phyloP scores from a whole-genome alignment of 495 filamentous ascomycete genomes.

The Massariosphaeria phaeospora region DNA sequence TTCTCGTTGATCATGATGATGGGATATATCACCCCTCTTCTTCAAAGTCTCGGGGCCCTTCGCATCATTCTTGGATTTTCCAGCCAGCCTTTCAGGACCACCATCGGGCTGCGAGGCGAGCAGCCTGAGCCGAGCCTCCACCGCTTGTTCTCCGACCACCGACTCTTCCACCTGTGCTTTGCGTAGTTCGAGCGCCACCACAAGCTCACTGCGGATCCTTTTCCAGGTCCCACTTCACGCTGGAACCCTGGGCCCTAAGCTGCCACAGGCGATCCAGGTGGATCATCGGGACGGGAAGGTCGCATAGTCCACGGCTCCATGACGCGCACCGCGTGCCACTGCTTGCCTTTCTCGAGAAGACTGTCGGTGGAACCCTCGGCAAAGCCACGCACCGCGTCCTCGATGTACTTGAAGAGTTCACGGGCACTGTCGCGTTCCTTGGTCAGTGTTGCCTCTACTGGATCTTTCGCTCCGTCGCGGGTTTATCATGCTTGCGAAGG shows the following conservation, averaged over 20 bases:
- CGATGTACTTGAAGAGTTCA: constrained; percentile 70
- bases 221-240: constrained; percentile 52
- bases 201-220: constrained; percentile 66
- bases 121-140: constrained; percentile 31
- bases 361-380: constrained; percentile 69
- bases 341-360: constrained; percentile 54
- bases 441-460: constrained; percentile 59
- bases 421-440: constrained; percentile 68
- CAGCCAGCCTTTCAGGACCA: background rate
- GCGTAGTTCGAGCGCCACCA: constrained; percentile 77
- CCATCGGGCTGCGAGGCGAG: constrained; percentile 16
- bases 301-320: too few relatives aligned
- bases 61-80: too few relatives aligned
- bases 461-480: too few relatives aligned
- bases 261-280: too few relatives aligned
- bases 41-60: too few relatives aligned
- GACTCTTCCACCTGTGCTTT: constrained; percentile 78
- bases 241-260: too few relatives aligned
- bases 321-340: constrained; percentile 47
- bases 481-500: too few relatives aligned
- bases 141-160: constrained; percentile 38
- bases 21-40: too few relatives aligned
- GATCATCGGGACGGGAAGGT: too few relatives aligned
- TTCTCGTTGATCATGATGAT: too few relatives aligned
- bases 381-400: constrained; percentile 70